Conservation (phyloP, 441 rosid species). For the Capsella rubella region DNA sequence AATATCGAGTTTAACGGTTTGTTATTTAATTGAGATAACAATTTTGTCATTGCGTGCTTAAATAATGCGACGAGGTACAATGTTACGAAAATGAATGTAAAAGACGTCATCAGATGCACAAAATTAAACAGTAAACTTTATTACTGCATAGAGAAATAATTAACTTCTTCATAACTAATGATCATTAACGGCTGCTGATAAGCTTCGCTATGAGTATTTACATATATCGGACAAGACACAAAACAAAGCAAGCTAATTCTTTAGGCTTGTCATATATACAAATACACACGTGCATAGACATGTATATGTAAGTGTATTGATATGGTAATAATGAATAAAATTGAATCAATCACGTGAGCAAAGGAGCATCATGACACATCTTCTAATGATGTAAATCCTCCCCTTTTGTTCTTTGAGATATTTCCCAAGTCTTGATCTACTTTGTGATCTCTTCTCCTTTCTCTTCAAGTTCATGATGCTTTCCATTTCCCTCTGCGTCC, state of each 20-base stretch:
- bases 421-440: conserved; percentile 42
- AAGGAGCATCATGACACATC: conserved; percentile 46
- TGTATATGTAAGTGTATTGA: not conserved
- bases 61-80: not conserved
- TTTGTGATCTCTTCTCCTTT: conserved; percentile 44
- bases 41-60: not conserved
- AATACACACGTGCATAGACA: conserved; percentile 12
- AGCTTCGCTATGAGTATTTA: conserved; percentile 13
- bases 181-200: conserved; percentile 9
- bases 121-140: not conserved
- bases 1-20: not conserved
- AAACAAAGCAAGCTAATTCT: conserved; percentile 7
- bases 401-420: conserved; percentile 47
- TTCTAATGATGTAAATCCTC: conserved; percentile 47
- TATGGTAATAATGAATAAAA: not conserved
- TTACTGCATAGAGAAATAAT: not conserved
- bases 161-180: not conserved
- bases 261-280: not conserved
- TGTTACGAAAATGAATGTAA: not conserved
- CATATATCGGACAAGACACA: conserved; percentile 5
- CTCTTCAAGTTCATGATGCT: conserved; percentile 40
- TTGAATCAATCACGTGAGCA: conserved; percentile 41
- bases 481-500: conserved; percentile 29
- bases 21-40: not conserved
- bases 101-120: not conserved